Evolutionary conservation across 352 stramenopile genomes (phyloP).

Genomic region (Phytophthora cryptogea): DNA sequence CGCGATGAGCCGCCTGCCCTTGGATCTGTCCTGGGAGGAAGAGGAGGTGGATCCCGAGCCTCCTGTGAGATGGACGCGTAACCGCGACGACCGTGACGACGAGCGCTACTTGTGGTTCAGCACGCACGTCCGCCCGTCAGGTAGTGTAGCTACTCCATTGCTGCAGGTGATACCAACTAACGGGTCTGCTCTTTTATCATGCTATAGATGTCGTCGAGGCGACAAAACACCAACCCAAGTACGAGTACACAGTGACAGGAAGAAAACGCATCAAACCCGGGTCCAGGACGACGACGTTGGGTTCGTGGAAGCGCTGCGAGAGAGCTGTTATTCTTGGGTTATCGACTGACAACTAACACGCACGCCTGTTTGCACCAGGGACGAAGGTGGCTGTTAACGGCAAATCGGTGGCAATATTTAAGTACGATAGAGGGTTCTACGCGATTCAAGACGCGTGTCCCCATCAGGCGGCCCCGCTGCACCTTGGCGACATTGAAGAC

Average conservation of each 20-base stretch:
- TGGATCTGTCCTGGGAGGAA: constrained; percentile 43
- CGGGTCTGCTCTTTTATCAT: not conserved
- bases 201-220: constrained; percentile 76
- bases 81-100: constrained; percentile 15
- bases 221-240: constrained; percentile 65
- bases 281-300: constrained; percentile 56
- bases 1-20: constrained; percentile 28
- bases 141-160: constrained; percentile 22
- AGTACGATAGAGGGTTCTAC: constrained; percentile 68
- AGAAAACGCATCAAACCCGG: constrained; percentile 73
- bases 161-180: constrained; percentile 2
- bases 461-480: constrained; percentile 77
- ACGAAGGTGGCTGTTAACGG: constrained; percentile 70
- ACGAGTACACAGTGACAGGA: constrained; percentile 79
- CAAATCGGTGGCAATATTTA: constrained; percentile 80
- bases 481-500: constrained; percentile 89
- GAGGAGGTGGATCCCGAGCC: constrained; percentile 34
- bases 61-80: constrained; percentile 13
- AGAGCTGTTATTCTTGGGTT: not conserved
- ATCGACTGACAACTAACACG: not conserved
- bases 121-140: constrained; percentile 57
- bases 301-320: constrained; percentile 32
- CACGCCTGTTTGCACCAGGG: constrained; percentile 32
- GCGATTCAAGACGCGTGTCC: constrained; percentile 81
- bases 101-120: constrained; percentile 72